Conservation (phyloP, 257 asterid genomes). For the Dorcoceras hygrometricum region DNA sequence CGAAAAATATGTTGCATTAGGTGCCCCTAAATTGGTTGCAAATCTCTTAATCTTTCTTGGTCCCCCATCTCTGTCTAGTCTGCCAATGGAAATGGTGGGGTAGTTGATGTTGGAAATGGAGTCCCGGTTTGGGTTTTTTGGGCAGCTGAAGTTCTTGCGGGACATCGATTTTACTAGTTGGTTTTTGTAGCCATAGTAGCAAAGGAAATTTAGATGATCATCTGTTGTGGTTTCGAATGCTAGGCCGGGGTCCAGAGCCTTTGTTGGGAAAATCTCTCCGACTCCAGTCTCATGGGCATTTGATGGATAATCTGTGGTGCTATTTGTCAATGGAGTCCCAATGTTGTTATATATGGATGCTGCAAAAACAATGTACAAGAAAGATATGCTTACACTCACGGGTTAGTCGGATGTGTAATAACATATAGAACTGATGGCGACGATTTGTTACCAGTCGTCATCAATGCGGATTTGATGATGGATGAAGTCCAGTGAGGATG, state of each 20-base stretch:
- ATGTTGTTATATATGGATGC: conserved; percentile 51
- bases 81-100: conserved; percentile 64
- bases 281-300: conserved; percentile 61
- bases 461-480: conserved; percentile 64
- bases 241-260: conserved; percentile 68
- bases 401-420: too few relatives aligned
- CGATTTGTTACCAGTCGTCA: conserved; percentile 53
- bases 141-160: conserved; percentile 48
- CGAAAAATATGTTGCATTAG: conserved; percentile 38
- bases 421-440: too few relatives aligned
- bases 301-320: conserved; percentile 25
- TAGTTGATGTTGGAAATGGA: conserved; percentile 59
- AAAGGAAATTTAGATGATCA: conserved; percentile 59
- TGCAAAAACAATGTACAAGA: conserved; percentile 19
- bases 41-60: conserved; percentile 48
- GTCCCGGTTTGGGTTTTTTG: conserved; percentile 20
- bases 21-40: conserved; percentile 49
- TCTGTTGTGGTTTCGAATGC: conserved; percentile 49
- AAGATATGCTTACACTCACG: too few relatives aligned
- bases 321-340: conserved; percentile 42
- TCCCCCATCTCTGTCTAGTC: conserved; percentile 28
- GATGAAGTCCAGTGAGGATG: conserved; percentile 64
- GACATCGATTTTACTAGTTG: conserved; percentile 37
- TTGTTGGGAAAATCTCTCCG: conserved; percentile 57
- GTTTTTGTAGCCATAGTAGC: conserved; percentile 52